Conservation (phyloP, 805 yeast genomes). For the Candida pseudoglaebosa region DNA sequence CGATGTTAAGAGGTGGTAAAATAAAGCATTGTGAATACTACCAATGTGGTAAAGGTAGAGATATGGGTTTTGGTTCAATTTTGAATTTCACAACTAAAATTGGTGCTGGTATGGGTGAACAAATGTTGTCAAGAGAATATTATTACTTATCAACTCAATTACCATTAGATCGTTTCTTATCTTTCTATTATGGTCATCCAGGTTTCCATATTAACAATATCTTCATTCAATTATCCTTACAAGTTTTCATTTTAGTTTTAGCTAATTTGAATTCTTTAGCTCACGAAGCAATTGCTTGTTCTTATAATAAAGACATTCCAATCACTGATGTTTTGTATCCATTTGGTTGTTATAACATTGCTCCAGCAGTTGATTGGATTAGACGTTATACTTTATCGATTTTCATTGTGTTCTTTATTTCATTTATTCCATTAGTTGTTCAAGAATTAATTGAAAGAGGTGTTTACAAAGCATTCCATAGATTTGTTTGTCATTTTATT, state of each 20-base stretch:
- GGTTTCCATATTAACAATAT: conserved; percentile 82
- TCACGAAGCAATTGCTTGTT: conserved; percentile 58
- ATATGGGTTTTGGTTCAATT: conserved; percentile 79
- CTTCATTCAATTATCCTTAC: conserved; percentile 62
- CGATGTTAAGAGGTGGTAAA: conserved; percentile 73
- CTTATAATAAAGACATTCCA: conserved; percentile 54
- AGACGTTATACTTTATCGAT: conserved; percentile 70
- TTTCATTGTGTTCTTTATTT: conserved; percentile 67
- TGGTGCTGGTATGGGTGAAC: conserved; percentile 92
- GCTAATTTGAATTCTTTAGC: conserved; percentile 62
- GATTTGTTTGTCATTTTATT: conserved; percentile 62
- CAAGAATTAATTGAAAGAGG: conserved; percentile 79
- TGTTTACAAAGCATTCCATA: conserved; percentile 58
- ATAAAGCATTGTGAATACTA: conserved; percentile 79
- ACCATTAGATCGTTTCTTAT: conserved; percentile 72
- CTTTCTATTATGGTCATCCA: conserved; percentile 82
- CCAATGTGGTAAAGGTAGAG: conserved; percentile 87
- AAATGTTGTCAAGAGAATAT: conserved; percentile 77
- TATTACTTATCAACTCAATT: conserved; percentile 73
- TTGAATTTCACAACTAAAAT: conserved; percentile 78
- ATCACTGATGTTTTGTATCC: conserved; percentile 62
- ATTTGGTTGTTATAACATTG: conserved; percentile 64
- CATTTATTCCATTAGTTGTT: conserved; percentile 70
- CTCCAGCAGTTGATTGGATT: conserved; percentile 73
- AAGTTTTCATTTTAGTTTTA: conserved; percentile 53